These are phyloP conservation scores for Heritiera littoralis DNA, from an alignment of 345 rosid species.

Conservation along the genomic window DNA sequence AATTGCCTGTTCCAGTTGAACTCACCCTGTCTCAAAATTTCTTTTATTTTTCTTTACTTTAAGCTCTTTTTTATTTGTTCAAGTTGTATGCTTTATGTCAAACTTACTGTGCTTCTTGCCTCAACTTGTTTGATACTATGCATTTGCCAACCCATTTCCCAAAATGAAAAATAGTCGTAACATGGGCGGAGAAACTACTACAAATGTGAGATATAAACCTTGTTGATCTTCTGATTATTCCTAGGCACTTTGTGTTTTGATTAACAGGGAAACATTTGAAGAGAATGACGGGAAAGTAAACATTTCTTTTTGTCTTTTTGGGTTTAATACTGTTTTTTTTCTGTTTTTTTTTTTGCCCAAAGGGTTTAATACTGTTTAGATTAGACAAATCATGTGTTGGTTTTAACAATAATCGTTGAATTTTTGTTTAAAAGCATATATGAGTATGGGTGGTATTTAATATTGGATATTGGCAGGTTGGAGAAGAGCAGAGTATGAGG, in stretches of 20 bases:
- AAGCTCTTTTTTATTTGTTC: not conserved
- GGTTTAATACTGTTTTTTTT: too few species aligned
- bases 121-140: not conserved
- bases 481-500: conserved; percentile 30
- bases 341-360: too few species aligned
- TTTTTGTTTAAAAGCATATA: not conserved
- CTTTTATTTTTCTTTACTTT: too few species aligned
- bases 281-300: too few species aligned
- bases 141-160: not conserved
- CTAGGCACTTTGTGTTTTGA: too few species aligned
- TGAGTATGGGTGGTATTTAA: not conserved
- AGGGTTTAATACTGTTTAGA: too few species aligned
- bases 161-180: not conserved
- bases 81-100: not conserved
- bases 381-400: not conserved
- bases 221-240: too few species aligned
- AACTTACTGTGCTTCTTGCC: not conserved
- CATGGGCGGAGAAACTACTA: not conserved
- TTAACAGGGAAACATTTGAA: too few species aligned
- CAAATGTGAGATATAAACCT: too few species aligned
- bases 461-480: conserved; percentile 32
- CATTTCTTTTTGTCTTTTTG: too few species aligned
- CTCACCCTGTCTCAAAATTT: too few species aligned
- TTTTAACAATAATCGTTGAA: not conserved
- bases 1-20: too few species aligned